Evolutionary conservation across 2,329 filamentous ascomycete genomes (phyloP).

Genomic region (Metarhizium robertsii): DNA sequence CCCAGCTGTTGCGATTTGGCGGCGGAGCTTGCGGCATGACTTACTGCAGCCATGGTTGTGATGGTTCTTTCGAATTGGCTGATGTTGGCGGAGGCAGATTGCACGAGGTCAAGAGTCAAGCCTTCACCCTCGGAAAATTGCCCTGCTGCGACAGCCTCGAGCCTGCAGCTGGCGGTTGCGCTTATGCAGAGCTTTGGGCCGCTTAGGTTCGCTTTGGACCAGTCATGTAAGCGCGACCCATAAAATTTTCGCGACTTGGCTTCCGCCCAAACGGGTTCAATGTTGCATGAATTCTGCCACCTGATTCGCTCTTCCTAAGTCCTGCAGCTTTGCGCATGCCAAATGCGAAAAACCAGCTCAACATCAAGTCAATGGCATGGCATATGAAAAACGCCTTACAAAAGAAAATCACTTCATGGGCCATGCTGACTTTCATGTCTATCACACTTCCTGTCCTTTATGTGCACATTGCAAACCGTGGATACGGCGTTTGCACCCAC

Average conservation of each 20-base stretch:
- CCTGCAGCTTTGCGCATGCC: too few species aligned
- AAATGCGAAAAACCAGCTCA: too few species aligned
- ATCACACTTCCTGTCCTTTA: too few species aligned
- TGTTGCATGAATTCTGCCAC: not conserved
- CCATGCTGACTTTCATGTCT: too few species aligned
- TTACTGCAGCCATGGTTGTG: conserved; percentile 43
- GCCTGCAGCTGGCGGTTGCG: not conserved
- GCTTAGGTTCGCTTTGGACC: not conserved
- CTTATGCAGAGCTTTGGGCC: not conserved
- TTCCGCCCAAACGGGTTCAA: not conserved
- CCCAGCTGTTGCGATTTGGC: too few species aligned
- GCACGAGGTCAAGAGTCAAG: conserved; percentile 1
- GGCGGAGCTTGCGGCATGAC: conserved; percentile 14
- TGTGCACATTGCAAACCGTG: too few species aligned
- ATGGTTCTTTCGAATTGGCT: conserved; percentile 1
- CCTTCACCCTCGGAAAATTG: conserved; percentile 4
- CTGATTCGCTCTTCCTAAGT: not conserved
- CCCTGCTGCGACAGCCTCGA: not conserved
- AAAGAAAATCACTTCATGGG: too few species aligned
- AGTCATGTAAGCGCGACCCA: not conserved
- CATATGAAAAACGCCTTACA: too few species aligned
- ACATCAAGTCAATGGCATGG: too few species aligned
- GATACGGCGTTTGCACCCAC: too few species aligned
- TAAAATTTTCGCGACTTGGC: not conserved
- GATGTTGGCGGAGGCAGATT: not conserved